phyloP scores from a whole-genome alignment of 768 basidiomycete genomes.

The Strobilomyces echinocephalus region DNA sequence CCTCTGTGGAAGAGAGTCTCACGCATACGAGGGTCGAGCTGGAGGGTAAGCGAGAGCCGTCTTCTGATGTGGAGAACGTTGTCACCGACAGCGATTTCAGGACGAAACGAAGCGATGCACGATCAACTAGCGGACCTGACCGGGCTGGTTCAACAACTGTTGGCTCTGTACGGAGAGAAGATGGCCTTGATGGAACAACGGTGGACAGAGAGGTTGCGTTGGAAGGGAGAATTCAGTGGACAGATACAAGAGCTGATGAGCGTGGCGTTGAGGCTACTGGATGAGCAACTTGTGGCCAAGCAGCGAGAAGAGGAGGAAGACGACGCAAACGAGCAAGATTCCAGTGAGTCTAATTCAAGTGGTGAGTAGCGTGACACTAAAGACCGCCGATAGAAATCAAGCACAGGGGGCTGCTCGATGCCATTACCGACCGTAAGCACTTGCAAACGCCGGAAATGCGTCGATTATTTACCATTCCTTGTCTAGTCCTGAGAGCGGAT shows the following conservation, averaged over 20 bases:
- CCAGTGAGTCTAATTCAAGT: neutral
- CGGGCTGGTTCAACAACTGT: conserved; percentile 58
- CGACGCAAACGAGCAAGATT: neutral
- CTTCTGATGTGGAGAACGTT: neutral
- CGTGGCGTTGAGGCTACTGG: neutral
- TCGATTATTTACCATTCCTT: neutral
- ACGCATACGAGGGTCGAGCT: neutral
- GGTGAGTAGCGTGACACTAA: neutral
- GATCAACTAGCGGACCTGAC: conserved; percentile 59
- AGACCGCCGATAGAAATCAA: neutral
- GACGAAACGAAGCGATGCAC: conserved; percentile 44
- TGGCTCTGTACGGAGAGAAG: conserved; percentile 26
- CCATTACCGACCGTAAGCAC: neutral
- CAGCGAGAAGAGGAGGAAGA: neutral
- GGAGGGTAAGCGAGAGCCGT: neutral
- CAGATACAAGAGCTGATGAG: neutral
- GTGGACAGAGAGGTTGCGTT: neutral
- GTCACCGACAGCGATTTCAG: neutral
- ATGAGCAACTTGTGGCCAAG: neutral
- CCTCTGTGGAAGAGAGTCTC: neutral
- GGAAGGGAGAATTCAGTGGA: neutral
- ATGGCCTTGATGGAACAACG: neutral
- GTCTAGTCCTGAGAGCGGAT: conserved; percentile 51
- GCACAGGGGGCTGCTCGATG: neutral
- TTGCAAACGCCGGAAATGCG: neutral